A percentile compares a stretch with the other conserved stretches of the same genome.
phyloP scores from a whole-genome alignment of 345 rosid species.

The Lumnitzera littorea region DNA sequence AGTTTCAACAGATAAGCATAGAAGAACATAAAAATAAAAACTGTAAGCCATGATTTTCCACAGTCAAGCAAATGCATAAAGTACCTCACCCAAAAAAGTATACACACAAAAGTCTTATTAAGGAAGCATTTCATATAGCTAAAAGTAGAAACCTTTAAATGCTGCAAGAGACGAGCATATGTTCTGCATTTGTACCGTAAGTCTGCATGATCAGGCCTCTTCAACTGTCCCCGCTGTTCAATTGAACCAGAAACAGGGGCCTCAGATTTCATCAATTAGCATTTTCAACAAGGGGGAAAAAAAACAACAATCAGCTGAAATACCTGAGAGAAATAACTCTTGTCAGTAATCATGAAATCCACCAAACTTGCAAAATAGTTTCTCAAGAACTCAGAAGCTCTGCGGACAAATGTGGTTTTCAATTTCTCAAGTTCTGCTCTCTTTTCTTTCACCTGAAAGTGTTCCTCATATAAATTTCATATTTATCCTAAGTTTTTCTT shows the following conservation, averaged over 20 bases:
- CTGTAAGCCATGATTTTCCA: not conserved
- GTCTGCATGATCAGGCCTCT: slow-evolving; percentile 99
- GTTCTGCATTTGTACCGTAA: slow-evolving; percentile 98
- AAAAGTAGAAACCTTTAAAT: slow-evolving; percentile 57
- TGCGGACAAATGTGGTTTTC: slow-evolving; percentile 71
- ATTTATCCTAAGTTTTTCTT: not conserved
- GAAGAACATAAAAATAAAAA: too few relatives aligned
- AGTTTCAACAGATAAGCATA: too few relatives aligned
- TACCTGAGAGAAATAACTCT: slow-evolving; percentile 99
- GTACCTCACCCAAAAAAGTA: not conserved
- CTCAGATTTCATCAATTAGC: slow-evolving; percentile 12
- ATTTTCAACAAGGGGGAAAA: slow-evolving; percentile 1
- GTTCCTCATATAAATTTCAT: not conserved
- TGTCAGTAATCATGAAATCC: slow-evolving; percentile 97
- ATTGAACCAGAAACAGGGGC: slow-evolving; percentile 11
- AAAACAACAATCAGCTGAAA: slow-evolving; percentile 6
- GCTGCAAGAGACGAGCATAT: slow-evolving; percentile 97
- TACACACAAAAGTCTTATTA: slow-evolving; percentile 8
- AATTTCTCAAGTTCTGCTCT: slow-evolving; percentile 73
- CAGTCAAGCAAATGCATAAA: too few relatives aligned
- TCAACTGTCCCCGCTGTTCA: slow-evolving; percentile 90
- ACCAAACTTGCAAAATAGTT: slow-evolving; percentile 96
- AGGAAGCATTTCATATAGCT: slow-evolving; percentile 4
- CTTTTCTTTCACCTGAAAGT: slow-evolving; percentile 76
- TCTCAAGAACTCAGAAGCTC: slow-evolving; percentile 95